phyloP scores from a whole-genome alignment of 495 filamentous ascomycete genomes.

The Pseudevernia furfuracea region DNA sequence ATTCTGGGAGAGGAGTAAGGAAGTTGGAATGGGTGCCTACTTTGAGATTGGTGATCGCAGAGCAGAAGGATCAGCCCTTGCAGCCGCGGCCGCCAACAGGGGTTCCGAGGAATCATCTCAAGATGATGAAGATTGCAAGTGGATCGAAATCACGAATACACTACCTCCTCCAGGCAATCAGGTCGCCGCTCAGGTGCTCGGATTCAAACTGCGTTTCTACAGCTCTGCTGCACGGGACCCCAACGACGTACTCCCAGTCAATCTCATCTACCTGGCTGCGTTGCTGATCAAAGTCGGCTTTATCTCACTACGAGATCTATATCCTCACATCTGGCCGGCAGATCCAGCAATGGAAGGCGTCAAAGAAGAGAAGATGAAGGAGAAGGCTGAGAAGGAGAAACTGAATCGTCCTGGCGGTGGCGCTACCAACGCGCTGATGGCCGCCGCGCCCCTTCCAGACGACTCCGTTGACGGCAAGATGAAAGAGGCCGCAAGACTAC shows the following conservation, averaged over 20 bases:
- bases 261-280: slow-evolving; percentile 82
- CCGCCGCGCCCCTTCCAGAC: slow-evolving; percentile 79
- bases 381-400: slow-evolving; percentile 71
- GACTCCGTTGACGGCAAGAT: slow-evolving; percentile 48
- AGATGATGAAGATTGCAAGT: slow-evolving; percentile 50
- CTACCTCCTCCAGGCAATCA: slow-evolving; percentile 78
- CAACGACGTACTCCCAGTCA: slow-evolving; percentile 71
- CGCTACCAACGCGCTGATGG: slow-evolving; percentile 75
- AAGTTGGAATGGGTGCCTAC: slow-evolving; percentile 71
- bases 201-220: slow-evolving; percentile 97
- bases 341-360: slow-evolving; percentile 74
- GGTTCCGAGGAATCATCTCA: slow-evolving; percentile 35
- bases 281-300: slow-evolving; percentile 96
- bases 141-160: slow-evolving; percentile 72
- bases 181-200: slow-evolving; percentile 86
- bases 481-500: slow-evolving; percentile 37
- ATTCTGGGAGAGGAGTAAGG: slow-evolving; percentile 77
- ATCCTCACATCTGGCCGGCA: slow-evolving; percentile 81
- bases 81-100: slow-evolving; percentile 32
- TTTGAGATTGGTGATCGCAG: slow-evolving; percentile 65
- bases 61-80: slow-evolving; percentile 36
- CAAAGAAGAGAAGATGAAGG: slow-evolving; percentile 57
- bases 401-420: slow-evolving; percentile 55
- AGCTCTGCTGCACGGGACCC: slow-evolving; percentile 61
- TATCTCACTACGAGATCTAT: slow-evolving; percentile 87